Conservation (phyloP, 768 basidiomycete species). For the Russula brevipes region DNA sequence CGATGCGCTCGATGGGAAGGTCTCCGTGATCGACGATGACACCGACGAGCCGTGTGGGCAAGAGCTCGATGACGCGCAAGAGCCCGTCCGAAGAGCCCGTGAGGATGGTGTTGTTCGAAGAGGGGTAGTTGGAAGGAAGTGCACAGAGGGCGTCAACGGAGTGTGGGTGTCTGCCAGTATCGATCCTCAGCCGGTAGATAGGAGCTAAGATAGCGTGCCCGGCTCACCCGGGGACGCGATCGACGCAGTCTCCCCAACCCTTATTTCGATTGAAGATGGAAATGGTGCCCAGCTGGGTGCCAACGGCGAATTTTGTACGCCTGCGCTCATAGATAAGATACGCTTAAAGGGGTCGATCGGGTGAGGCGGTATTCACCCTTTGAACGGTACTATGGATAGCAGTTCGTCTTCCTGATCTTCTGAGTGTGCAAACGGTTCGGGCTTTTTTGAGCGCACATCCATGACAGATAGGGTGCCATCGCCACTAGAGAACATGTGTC, state of each 20-base stretch:
- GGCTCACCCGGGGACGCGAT: slow-evolving; percentile 77
- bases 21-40: slow-evolving; percentile 89
- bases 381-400: slow-evolving; percentile 79
- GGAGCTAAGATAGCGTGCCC: slow-evolving; percentile 4
- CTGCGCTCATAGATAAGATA: slow-evolving; percentile 34
- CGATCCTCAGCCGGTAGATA: neutral
- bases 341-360: neutral
- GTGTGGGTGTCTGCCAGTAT: slow-evolving; percentile 65
- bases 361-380: slow-evolving; percentile 46
- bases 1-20: slow-evolving; percentile 86
- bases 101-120: slow-evolving; percentile 66
- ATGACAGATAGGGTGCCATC: slow-evolving; percentile 92
- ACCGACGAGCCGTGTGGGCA: slow-evolving; percentile 86
- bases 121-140: slow-evolving; percentile 56
- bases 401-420: slow-evolving; percentile 97
- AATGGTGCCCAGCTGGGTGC: slow-evolving; percentile 84
- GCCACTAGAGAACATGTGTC: slow-evolving; percentile 48
- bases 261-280: slow-evolving; percentile 84
- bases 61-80: slow-evolving; percentile 77
- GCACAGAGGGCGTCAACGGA: slow-evolving; percentile 84
- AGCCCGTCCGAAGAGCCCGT: slow-evolving; percentile 92
- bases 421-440: slow-evolving; percentile 74
- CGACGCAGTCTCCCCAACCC: slow-evolving; percentile 91
- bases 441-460: slow-evolving; percentile 79
- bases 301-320: slow-evolving; percentile 77